These are phyloP conservation scores for Delonix regia DNA, from an alignment of 306 rosid genomes.

Conservation along the genomic window DNA sequence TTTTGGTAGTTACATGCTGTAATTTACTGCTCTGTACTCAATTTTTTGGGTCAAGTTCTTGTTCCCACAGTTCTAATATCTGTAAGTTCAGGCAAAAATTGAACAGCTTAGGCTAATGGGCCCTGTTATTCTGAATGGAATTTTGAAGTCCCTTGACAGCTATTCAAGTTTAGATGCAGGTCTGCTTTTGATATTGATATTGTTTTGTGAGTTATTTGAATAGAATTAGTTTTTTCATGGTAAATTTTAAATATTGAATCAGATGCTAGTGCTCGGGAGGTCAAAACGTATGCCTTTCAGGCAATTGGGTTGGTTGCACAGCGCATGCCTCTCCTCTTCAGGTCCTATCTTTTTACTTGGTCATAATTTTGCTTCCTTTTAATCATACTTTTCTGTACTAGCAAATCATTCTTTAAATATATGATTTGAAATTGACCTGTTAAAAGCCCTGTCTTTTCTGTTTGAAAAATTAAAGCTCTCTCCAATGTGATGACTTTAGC, in stretches of 20 bases:
- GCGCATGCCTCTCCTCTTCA: conserved; percentile 93
- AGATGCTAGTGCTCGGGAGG: conserved; percentile 78
- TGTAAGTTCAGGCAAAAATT: conserved; percentile 70
- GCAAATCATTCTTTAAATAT: not conserved
- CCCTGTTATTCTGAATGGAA: conserved; percentile 89
- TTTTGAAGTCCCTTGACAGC: conserved; percentile 89
- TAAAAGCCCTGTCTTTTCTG: not conserved
- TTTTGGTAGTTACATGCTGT: conserved; percentile 14
- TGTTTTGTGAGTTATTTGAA: conserved; percentile 30
- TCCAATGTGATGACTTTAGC: not conserved
- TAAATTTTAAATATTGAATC: conserved; percentile 41
- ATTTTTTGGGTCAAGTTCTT: not conserved
- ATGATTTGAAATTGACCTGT: not conserved
- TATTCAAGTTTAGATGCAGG: conserved; percentile 76
- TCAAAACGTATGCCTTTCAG: conserved; percentile 88
- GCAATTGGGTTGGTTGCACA: conserved; percentile 90
- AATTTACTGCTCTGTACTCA: not conserved
- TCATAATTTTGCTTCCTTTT: not conserved
- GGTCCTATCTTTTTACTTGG: conserved; percentile 46
- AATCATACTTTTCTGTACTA: not conserved
- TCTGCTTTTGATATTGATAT: conserved; percentile 34
- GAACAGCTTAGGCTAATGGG: conserved; percentile 92
- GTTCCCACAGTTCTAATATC: conserved; percentile 31
- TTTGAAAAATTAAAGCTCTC: not conserved
- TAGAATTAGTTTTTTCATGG: conserved; percentile 25